A percentile compares a stretch with the other conserved stretches of the same genome.
Evolutionary conservation across 1,284 basidiomycete species (phyloP).

Genomic region (Pascua guehoae): DNA sequence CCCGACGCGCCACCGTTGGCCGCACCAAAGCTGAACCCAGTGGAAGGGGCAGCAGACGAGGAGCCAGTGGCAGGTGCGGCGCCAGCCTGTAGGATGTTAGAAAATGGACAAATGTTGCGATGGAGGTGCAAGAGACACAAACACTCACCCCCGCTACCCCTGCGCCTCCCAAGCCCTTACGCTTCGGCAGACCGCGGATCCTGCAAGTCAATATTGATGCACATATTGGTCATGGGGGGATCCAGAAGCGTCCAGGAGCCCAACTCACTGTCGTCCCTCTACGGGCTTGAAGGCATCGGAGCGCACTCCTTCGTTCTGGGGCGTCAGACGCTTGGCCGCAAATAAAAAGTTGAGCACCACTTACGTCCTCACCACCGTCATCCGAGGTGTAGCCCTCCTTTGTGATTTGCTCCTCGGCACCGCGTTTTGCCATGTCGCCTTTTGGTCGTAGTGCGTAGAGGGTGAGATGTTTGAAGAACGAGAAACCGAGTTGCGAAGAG

Average conservation of each 20-base stretch:
- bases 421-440: constrained; percentile 58
- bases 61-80: constrained; percentile 1
- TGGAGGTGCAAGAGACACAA: too few relatives aligned
- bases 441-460: not conserved
- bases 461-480: too few relatives aligned
- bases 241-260: too few relatives aligned
- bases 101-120: not conserved
- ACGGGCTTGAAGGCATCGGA: constrained; percentile 33
- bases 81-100: not conserved
- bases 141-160: too few relatives aligned
- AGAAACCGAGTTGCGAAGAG: not conserved
- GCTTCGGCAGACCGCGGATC: constrained; percentile 49
- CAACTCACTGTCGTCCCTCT: constrained; percentile 39
- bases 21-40: constrained; percentile 22
- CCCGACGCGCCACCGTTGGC: too few relatives aligned
- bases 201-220: constrained; percentile 23
- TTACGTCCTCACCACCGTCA: constrained; percentile 49
- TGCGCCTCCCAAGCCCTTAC: constrained; percentile 27
- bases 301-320: constrained; percentile 17
- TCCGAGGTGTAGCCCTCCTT: constrained; percentile 55
- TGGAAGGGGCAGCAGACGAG: not conserved
- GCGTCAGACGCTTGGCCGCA: constrained; percentile 26
- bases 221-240: constrained; percentile 1
- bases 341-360: constrained; percentile 25
- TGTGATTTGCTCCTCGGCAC: constrained; percentile 66